Evolutionary conservation across 1,284 basidiomycete species (phyloP).

Genomic region (Anthracocystis setariae): DNA sequence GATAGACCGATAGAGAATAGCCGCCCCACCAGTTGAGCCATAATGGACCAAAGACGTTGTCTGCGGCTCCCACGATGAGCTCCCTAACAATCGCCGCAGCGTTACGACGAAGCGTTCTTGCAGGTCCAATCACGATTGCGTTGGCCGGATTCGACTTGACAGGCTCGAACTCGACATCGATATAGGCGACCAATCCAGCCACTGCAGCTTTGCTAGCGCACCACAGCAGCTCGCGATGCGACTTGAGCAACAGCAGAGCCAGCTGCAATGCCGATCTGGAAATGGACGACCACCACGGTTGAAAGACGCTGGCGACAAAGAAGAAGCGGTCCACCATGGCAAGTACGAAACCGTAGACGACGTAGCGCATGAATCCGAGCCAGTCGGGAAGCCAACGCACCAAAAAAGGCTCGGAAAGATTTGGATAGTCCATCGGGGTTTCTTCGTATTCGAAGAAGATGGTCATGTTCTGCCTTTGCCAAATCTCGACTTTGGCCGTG

Average conservation of each 20-base stretch:
- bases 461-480: constrained; percentile 34
- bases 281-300: constrained; percentile 31
- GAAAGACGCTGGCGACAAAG: constrained; percentile 27
- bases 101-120: constrained; percentile 8
- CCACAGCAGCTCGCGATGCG: constrained; percentile 40
- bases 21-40: constrained; percentile 52
- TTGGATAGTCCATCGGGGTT: constrained; percentile 13
- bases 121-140: constrained; percentile 32
- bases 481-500: constrained; percentile 13
- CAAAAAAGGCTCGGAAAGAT: constrained; percentile 24
- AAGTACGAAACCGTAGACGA: constrained; percentile 22
- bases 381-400: constrained; percentile 33
- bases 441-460: constrained; percentile 30
- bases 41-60: constrained; percentile 31
- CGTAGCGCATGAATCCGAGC: constrained; percentile 33
- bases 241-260: constrained; percentile 25
- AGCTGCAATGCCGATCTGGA: constrained; percentile 36
- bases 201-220: constrained; percentile 25
- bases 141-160: constrained; percentile 32
- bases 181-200: constrained; percentile 34
- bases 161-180: constrained; percentile 37
- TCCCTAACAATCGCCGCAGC: constrained; percentile 25
- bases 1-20: constrained; percentile 34
- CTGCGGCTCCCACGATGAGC: constrained; percentile 14
- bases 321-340: constrained; percentile 29